Percentiles rank a stretch among this genome's conserved stretches.
Conservation (phyloP, 495 filamentous ascomycete genomes). For the Evernia prunastri region DNA sequence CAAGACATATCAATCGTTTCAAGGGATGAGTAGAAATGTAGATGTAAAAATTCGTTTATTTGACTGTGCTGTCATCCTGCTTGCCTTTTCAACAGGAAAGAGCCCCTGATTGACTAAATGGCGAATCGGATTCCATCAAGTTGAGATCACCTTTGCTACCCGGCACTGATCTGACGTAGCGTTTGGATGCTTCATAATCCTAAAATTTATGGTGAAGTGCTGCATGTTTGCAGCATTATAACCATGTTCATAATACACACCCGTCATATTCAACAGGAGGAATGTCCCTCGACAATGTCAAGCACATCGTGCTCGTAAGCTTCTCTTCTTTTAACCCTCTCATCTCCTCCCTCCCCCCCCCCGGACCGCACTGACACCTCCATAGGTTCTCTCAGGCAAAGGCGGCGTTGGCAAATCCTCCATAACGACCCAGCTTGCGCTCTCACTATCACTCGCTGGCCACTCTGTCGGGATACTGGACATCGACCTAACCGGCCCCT, state of each 20-base stretch:
- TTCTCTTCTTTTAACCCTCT: conserved; percentile 37
- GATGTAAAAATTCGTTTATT: not conserved
- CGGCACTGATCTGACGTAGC: conserved; percentile 6
- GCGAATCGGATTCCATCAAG: not conserved
- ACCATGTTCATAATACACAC: not conserved
- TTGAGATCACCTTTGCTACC: conserved; percentile 1
- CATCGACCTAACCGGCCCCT: conserved; percentile 91
- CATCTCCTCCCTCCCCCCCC: conserved; percentile 36
- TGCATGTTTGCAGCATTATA: no score
- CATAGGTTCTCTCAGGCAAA: conserved; percentile 86
- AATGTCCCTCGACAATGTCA: conserved; percentile 48
- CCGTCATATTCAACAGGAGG: not conserved
- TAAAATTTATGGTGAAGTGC: not conserved
- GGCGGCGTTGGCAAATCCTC: conserved; percentile 98
- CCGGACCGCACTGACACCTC: conserved; percentile 35
- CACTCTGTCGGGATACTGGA: conserved; percentile 91
- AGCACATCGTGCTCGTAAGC: conserved; percentile 48
- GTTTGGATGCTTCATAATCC: conserved; percentile 10
- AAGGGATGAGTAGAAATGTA: not conserved
- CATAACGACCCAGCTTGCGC: conserved; percentile 87
- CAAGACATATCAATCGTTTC: not conserved
- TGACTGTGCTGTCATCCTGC: not conserved
- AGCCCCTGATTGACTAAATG: no score
- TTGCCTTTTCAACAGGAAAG: not conserved
- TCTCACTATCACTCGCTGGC: conserved; percentile 76